Conservation (phyloP, 1,284 basidiomycete genomes). For the Irpex sp. region DNA sequence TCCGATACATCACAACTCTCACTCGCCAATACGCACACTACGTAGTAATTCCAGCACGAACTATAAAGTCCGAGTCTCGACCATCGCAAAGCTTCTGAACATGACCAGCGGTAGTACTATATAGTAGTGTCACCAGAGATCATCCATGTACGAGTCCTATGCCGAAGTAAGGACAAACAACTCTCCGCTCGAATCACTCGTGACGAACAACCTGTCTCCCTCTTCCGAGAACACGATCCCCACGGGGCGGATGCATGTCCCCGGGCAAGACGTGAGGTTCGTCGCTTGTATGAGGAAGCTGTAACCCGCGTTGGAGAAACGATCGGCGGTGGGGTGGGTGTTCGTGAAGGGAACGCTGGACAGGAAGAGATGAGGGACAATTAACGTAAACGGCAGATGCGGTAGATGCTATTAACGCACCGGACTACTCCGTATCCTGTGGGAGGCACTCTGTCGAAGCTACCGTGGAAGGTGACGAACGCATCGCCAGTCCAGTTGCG, state of each 20-base stretch:
- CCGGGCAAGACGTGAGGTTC: constrained; percentile 9
- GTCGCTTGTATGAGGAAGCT: constrained; percentile 10
- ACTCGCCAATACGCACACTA: not conserved
- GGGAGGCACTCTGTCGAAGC: constrained; percentile 23
- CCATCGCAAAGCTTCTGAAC: too few relatives aligned
- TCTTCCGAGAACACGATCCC: constrained; percentile 11
- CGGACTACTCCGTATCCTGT: constrained; percentile 41
- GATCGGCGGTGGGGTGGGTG: constrained; percentile 3
- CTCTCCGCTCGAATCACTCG: constrained; percentile 12
- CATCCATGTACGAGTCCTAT: not conserved
- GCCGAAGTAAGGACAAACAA: constrained; percentile 5
- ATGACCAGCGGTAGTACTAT: too few relatives aligned
- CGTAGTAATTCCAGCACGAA: not conserved
- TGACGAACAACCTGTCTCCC: constrained; percentile 9
- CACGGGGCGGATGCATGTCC: constrained; percentile 14
- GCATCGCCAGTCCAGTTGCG: constrained; percentile 26
- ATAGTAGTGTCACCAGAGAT: too few relatives aligned
- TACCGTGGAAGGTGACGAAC: constrained; percentile 27
- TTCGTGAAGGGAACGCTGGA: constrained; percentile 7
- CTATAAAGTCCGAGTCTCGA: too few relatives aligned
- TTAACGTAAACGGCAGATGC: not conserved
- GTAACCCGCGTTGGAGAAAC: constrained; percentile 3
- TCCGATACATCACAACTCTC: not conserved
- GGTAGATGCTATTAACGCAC: constrained; percentile 21
- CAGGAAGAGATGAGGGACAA: not conserved